Percentiles rank a stretch among this genome's conserved stretches.
Conservation (phyloP, 2,329 filamentous ascomycete genomes). For the Mycogone perniciosa region DNA sequence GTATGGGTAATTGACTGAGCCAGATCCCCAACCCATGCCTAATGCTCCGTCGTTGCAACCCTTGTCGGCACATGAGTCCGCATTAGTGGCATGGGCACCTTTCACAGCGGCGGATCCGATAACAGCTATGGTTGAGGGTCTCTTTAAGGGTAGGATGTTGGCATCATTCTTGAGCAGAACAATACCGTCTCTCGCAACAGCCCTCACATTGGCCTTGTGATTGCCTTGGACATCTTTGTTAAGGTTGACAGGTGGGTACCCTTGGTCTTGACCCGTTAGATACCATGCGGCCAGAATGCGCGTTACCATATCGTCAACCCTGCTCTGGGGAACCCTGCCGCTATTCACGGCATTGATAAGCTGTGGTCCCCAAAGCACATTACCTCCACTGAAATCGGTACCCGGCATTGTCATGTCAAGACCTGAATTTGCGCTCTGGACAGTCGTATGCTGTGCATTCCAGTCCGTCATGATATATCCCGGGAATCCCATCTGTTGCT, state of each 20-base stretch:
- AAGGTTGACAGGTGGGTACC: slow-evolving; percentile 48
- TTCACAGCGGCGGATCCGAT: slow-evolving; percentile 58
- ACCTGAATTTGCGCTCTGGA: slow-evolving; percentile 5
- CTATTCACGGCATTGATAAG: slow-evolving; percentile 49
- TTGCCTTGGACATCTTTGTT: slow-evolving; percentile 50
- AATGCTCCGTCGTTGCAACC: slow-evolving; percentile 57
- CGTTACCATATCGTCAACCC: slow-evolving; percentile 61
- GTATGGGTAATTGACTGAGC: slow-evolving; percentile 58
- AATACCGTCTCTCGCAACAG: slow-evolving; percentile 49
- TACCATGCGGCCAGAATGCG: slow-evolving; percentile 61
- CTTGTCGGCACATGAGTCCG: slow-evolving; percentile 46
- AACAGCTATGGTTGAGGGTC: slow-evolving; percentile 47
- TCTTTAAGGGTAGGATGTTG: slow-evolving; percentile 50
- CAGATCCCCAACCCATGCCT: slow-evolving; percentile 63
- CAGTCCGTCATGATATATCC: slow-evolving; percentile 59
- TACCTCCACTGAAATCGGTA: slow-evolving; percentile 47
- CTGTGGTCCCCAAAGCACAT: slow-evolving; percentile 49
- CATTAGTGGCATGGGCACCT: slow-evolving; percentile 57
- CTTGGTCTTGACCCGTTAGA: slow-evolving; percentile 44
- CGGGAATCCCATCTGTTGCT: slow-evolving; percentile 69
- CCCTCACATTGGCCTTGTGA: slow-evolving; percentile 56
- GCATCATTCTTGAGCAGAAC: slow-evolving; percentile 63
- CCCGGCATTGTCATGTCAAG: slow-evolving; percentile 58
- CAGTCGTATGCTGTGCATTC: slow-evolving; percentile 48
- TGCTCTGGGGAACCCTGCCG: slow-evolving; percentile 50